These are phyloP conservation scores for Solanum pennellii DNA, from an alignment of 257 asterid species.

Conservation along the genomic window DNA sequence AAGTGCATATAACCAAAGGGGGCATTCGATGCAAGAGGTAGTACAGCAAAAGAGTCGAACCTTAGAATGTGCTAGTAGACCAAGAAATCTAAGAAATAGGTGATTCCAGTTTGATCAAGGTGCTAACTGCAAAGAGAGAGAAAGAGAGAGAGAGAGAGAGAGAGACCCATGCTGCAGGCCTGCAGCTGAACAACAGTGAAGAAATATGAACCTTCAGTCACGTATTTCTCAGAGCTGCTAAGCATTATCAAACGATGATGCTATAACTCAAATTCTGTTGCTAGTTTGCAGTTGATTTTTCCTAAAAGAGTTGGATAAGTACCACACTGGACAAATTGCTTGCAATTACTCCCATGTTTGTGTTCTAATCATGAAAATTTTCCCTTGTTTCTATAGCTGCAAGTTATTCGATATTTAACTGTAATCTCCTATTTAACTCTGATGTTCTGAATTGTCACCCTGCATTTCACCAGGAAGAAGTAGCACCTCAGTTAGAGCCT, in stretches of 20 bases:
- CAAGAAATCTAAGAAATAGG: neutral
- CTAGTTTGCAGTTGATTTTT: neutral
- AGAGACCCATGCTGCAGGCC: neutral
- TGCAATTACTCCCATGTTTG: neutral
- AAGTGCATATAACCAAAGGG: neutral
- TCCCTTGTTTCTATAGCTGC: neutral
- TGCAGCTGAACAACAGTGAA: neutral
- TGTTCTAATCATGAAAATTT: neutral
- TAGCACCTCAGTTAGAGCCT: conserved; percentile 96
- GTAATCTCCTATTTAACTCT: neutral
- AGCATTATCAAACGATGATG: neutral
- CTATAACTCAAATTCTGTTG: neutral
- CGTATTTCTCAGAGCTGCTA: neutral
- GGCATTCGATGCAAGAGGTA: neutral
- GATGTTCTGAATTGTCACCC: neutral
- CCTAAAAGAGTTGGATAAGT: neutral
- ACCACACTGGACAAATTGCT: neutral
- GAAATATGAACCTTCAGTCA: neutral
- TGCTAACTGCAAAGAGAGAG: neutral
- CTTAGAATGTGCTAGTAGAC: neutral
- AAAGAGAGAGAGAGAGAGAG: neutral
- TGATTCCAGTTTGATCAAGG: neutral
- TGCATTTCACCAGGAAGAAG: conserved; percentile 73
- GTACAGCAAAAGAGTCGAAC: neutral
- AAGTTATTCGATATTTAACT: neutral